These are phyloP conservation scores for Trichoderma atrobrunneum DNA, from an alignment of 2,329 filamentous ascomycete species.

Conservation along the genomic window DNA sequence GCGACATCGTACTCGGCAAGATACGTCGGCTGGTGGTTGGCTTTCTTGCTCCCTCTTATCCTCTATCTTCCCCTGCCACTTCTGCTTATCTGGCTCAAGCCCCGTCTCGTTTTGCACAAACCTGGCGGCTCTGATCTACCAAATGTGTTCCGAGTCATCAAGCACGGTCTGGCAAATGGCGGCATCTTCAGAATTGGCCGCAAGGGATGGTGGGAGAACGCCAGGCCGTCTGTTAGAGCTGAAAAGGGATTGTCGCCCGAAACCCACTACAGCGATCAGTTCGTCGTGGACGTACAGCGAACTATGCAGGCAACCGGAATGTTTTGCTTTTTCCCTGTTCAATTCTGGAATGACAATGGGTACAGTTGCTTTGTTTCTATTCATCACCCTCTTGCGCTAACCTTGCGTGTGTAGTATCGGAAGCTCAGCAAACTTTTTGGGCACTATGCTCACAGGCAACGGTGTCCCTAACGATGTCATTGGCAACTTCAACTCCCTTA, in stretches of 20 bases:
- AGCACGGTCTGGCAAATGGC: background rate
- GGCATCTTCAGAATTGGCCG: background rate
- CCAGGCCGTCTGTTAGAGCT: background rate
- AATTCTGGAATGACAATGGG: constrained; percentile 40
- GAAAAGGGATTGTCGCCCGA: background rate
- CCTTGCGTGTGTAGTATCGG: background rate
- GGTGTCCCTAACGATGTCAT: constrained; percentile 61
- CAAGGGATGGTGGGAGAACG: background rate
- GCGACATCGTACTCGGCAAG: constrained; percentile 53
- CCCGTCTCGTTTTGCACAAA: constrained; percentile 36
- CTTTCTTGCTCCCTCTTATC: constrained; percentile 47
- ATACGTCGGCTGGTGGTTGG: constrained; percentile 50
- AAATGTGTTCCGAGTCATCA: background rate
- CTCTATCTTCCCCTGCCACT: constrained; percentile 37
- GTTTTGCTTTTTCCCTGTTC: constrained; percentile 41
- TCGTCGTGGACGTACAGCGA: constrained; percentile 64
- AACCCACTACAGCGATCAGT: constrained; percentile 51
- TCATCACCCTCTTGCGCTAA: background rate
- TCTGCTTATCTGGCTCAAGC: constrained; percentile 32
- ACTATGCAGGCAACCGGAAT: constrained; percentile 42
- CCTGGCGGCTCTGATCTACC: constrained; percentile 27
- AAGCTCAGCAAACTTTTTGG: constrained; percentile 14
- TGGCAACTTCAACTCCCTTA: constrained; percentile 56
- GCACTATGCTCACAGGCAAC: constrained; percentile 42
- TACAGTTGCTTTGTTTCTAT: background rate